Evolutionary conservation across 1,284 basidiomycete species (phyloP).

Genomic region (Leccinum proliferum): DNA sequence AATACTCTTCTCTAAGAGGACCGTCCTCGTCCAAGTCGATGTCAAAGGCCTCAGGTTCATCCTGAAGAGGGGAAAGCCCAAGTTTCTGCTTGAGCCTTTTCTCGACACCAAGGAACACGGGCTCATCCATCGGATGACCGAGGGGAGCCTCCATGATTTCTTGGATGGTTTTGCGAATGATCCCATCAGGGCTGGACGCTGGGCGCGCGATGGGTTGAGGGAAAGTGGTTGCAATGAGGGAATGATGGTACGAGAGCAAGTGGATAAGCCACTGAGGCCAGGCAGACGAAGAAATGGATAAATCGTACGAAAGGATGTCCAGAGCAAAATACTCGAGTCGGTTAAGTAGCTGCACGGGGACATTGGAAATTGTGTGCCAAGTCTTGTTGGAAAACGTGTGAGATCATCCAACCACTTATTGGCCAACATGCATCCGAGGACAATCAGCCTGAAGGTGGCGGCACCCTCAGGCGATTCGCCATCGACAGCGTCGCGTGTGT

Average conservation of each 20-base stretch:
- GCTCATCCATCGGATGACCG: constrained; percentile 39
- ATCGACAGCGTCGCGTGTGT: constrained; percentile 39
- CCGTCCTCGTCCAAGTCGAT: constrained; percentile 79
- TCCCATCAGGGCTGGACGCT: constrained; percentile 58
- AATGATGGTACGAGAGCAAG: constrained; percentile 56
- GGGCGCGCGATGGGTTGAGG: constrained; percentile 78
- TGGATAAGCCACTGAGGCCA: constrained; percentile 70
- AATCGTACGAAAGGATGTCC: constrained; percentile 62
- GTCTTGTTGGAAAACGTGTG: constrained; percentile 92
- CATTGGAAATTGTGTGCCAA: constrained; percentile 76
- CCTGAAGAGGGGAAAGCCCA: constrained; percentile 36
- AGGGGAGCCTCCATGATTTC: constrained; percentile 52
- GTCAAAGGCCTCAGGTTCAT: constrained; percentile 46
- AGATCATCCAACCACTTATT: constrained; percentile 92
- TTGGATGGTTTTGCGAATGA: constrained; percentile 65
- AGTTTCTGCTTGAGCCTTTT: constrained; percentile 49
- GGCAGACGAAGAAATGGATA: constrained; percentile 54
- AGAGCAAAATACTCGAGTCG: constrained; percentile 63
- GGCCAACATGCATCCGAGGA: constrained; percentile 83
- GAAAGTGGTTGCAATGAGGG: constrained; percentile 49
- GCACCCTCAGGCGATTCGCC: constrained; percentile 47
- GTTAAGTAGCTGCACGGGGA: constrained; percentile 65
- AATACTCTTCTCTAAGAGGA: constrained; percentile 71
- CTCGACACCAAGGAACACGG: constrained; percentile 66
- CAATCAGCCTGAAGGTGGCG: constrained; percentile 66